A percentile compares a stretch with the other conserved stretches of the same genome.
phyloP scores from a whole-genome alignment of 768 basidiomycete genomes.

The Boletus tylopilopsis region DNA sequence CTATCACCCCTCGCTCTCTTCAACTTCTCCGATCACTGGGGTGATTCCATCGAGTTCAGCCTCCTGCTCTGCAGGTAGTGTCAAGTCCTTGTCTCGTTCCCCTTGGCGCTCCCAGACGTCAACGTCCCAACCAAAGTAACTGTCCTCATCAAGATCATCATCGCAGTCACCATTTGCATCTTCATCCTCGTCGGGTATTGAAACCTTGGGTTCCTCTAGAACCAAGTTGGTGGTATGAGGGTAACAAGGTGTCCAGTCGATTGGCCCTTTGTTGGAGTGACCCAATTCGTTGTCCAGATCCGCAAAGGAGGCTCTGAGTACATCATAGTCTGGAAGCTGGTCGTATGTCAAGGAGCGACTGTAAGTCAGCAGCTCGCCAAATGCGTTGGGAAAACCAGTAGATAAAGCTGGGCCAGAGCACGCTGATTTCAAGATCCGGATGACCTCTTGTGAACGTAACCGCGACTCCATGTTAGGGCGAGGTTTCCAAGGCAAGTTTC shows the following conservation, averaged over 20 bases:
- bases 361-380: conserved; percentile 1
- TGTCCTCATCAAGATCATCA: background rate
- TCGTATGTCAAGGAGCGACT: conserved; percentile 1
- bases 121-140: conserved; percentile 1
- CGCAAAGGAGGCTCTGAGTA: background rate
- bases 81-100: conserved; percentile 2
- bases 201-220: background rate
- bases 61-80: background rate
- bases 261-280: background rate
- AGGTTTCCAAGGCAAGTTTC: conserved; percentile 2
- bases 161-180: background rate
- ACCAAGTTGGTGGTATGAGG: background rate
- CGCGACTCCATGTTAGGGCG: background rate
- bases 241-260: conserved; percentile 5
- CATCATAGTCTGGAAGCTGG: conserved; percentile 1
- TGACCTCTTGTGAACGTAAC: background rate
- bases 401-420: background rate
- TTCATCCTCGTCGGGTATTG: background rate
- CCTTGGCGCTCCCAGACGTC: background rate
- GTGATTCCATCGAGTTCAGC: background rate
- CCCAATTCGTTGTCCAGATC: background rate
- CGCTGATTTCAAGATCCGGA: background rate
- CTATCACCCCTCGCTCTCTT: background rate
- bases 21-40: conserved; percentile 1
- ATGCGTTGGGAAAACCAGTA: background rate